Evolutionary conservation across 2,329 filamentous ascomycete species (phyloP).

Genomic region (Ascochyta rabiei): DNA sequence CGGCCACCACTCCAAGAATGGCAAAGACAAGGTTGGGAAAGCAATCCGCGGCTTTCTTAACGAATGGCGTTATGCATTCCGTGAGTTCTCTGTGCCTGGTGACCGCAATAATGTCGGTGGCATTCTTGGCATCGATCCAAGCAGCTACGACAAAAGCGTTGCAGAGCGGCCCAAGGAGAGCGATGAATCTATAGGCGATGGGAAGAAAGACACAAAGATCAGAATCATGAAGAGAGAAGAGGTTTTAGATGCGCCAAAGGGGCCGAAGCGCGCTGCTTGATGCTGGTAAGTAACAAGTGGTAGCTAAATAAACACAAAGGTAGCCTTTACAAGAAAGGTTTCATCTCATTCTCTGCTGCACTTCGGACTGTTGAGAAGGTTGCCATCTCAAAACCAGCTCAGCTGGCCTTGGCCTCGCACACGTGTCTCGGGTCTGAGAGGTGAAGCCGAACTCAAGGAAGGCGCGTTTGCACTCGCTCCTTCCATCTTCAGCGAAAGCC

Average conservation of each 20-base stretch:
- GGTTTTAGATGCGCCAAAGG: constrained; percentile 44
- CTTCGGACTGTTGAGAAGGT: background rate
- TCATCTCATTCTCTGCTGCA: constrained; percentile 16
- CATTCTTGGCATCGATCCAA: constrained; percentile 68
- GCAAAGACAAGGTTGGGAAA: constrained; percentile 98
- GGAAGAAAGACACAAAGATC: constrained; percentile 44
- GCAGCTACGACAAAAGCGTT: constrained; percentile 60
- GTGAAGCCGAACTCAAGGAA: constrained; percentile 11
- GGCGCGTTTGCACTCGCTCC: constrained; percentile 12
- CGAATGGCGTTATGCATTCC: constrained; percentile 94
- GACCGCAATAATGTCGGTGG: constrained; percentile 81
- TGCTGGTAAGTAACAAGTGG: constrained; percentile 8
- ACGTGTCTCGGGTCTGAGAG: background rate
- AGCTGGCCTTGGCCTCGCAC: too few relatives aligned
- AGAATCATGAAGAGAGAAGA: constrained; percentile 49
- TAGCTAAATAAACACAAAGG: constrained; percentile 1
- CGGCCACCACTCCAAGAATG: constrained; percentile 96
- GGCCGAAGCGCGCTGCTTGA: constrained; percentile 40
- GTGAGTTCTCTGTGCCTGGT: constrained; percentile 95
- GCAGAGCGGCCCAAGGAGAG: constrained; percentile 44
- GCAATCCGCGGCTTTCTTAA: constrained; percentile 89
- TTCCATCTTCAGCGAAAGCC: constrained; percentile 5
- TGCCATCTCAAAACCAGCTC: background rate
- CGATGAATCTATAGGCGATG: constrained; percentile 32
- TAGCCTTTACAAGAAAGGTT: constrained; percentile 18